These are phyloP conservation scores for Euphorbia tirucalli DNA, from an alignment of 345 rosid species.

Conservation along the genomic window DNA sequence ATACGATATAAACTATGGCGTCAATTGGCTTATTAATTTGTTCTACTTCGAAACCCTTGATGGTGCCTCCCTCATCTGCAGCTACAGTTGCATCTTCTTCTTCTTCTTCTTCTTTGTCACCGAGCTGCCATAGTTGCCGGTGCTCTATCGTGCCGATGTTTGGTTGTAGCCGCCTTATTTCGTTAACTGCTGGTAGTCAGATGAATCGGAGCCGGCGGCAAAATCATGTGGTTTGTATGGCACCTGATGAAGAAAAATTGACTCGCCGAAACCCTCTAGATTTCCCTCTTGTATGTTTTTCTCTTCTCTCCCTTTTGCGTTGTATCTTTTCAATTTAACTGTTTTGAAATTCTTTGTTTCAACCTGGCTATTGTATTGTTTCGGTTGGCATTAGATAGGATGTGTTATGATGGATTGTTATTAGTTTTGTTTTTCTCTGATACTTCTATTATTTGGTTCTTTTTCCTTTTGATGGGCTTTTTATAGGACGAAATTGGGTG, in stretches of 20 bases:
- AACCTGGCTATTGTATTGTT: background rate
- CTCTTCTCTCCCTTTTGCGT: background rate
- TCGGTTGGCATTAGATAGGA: background rate
- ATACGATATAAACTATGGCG: slow-evolving; percentile 6
- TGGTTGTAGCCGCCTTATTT: slow-evolving; percentile 9
- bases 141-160: slow-evolving; percentile 18
- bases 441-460: background rate
- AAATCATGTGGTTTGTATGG: slow-evolving; percentile 56
- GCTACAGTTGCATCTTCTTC: slow-evolving; percentile 3
- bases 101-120: slow-evolving; percentile 14
- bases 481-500: background rate
- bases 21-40: slow-evolving; percentile 10
- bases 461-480: background rate
- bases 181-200: background rate
- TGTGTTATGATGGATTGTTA: too few relatives aligned
- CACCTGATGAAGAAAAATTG: slow-evolving; percentile 70
- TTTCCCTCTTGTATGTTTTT: slow-evolving; percentile 55
- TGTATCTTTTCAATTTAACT: too few relatives aligned
- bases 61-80: slow-evolving; percentile 11
- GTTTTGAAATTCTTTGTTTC: background rate
- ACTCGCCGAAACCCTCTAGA: slow-evolving; percentile 71
- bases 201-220: slow-evolving; percentile 19
- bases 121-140: slow-evolving; percentile 18
- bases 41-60: slow-evolving; percentile 21
- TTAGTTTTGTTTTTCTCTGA: background rate